phyloP scores from a whole-genome alignment of 768 basidiomycete genomes.

The Cantharellus cinnabarinus region DNA sequence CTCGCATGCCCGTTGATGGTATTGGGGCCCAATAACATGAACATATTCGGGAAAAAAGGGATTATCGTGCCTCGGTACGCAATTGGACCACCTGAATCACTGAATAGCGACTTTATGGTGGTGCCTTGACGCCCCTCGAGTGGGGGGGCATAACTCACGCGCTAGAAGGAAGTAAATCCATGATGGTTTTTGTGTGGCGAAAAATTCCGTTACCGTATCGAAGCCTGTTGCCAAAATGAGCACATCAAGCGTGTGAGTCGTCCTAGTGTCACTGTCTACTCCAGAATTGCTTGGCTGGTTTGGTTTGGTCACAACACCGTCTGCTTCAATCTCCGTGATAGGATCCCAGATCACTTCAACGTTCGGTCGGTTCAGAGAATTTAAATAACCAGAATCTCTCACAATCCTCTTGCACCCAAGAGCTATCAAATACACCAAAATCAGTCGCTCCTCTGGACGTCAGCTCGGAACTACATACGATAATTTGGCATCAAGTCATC shows the following conservation, averaged over 20 bases:
- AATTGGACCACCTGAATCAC: slow-evolving; percentile 27
- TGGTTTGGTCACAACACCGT: neutral
- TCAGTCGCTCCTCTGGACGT: neutral
- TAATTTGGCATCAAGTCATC: neutral
- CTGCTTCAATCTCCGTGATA: neutral
- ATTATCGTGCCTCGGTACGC: slow-evolving; percentile 34
- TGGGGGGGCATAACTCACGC: neutral
- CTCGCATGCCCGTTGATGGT: slow-evolving; percentile 37
- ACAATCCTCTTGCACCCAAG: slow-evolving; percentile 19
- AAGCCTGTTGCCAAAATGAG: neutral
- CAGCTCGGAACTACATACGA: neutral
- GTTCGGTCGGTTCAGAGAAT: slow-evolving; percentile 31
- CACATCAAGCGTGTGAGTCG: neutral
- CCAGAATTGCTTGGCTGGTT: neutral
- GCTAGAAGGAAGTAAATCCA: neutral
- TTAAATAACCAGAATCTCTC: slow-evolving; percentile 37
- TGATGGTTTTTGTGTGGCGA: slow-evolving; percentile 12
- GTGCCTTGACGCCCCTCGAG: neutral
- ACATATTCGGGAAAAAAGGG: slow-evolving; percentile 37
- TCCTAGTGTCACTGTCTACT: slow-evolving; percentile 23
- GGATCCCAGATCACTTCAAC: slow-evolving; percentile 28
- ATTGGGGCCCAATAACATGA: slow-evolving; percentile 34
- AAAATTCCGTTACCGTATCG: slow-evolving; percentile 6
- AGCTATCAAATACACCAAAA: neutral
- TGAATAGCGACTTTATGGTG: slow-evolving; percentile 27